Evolutionary conservation across 2,329 filamentous ascomycete species (phyloP).

Genomic region (Epichloe coenophiala): DNA sequence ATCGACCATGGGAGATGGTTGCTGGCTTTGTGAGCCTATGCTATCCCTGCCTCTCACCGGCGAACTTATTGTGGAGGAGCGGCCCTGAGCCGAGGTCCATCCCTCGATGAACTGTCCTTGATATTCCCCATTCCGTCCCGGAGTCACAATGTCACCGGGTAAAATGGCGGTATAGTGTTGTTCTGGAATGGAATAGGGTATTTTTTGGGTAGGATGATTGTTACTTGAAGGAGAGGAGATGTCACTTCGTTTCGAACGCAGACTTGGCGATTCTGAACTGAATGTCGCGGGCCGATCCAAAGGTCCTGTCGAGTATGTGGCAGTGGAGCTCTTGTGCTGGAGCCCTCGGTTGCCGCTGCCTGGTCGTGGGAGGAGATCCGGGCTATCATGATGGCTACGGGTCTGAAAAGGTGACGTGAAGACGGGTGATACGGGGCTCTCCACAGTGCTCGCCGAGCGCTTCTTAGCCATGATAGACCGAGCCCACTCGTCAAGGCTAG

Average conservation of each 20-base stretch:
- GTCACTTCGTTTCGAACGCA: constrained; percentile 49
- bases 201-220: constrained; percentile 25
- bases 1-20: constrained; percentile 21
- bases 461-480: constrained; percentile 35
- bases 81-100: constrained; percentile 46
- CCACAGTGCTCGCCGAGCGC: constrained; percentile 29
- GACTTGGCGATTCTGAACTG: constrained; percentile 44
- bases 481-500: constrained; percentile 46
- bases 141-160: constrained; percentile 43
- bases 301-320: constrained; percentile 32
- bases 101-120: constrained; percentile 45
- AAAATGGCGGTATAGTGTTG: constrained; percentile 38
- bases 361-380: constrained; percentile 29
- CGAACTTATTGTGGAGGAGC: constrained; percentile 44
- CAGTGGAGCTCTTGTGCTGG: constrained; percentile 34
- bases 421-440: constrained; percentile 38
- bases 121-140: constrained; percentile 39
- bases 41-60: constrained; percentile 41
- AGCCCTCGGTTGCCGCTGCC: constrained; percentile 30
- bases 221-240: constrained; percentile 44
- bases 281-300: constrained; percentile 37
- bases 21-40: constrained; percentile 35
- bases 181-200: constrained; percentile 24
- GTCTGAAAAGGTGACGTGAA: constrained; percentile 41
- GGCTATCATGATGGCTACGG: constrained; percentile 25